Percentiles rank a stretch among this genome's conserved stretches.
phyloP scores from a whole-genome alignment of 78 protist species.

The Planoprotostelium fungivorum region DNA sequence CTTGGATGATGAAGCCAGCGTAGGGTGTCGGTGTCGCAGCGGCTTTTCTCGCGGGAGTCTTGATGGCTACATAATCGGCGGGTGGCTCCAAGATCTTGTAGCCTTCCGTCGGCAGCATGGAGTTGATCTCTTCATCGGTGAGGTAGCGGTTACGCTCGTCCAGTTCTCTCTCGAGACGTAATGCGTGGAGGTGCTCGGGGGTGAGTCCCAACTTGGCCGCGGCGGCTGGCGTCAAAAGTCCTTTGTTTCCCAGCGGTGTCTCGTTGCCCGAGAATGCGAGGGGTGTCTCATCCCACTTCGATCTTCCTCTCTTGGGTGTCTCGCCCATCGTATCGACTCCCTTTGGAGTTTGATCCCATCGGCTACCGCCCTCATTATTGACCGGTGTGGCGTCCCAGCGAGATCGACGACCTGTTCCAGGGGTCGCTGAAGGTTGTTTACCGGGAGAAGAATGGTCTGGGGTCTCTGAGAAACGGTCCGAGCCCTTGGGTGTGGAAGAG shows the following conservation, averaged over 20 bases:
- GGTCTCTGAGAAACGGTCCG: too few relatives aligned
- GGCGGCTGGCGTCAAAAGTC: background rate
- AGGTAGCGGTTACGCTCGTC: constrained; percentile 88
- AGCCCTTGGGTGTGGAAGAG: too few relatives aligned
- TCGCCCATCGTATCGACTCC: constrained; percentile 1
- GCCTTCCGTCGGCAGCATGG: constrained; percentile 90
- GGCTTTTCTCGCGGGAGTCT: constrained; percentile 83
- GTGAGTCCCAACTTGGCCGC: constrained; percentile 51
- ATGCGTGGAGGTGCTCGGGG: constrained; percentile 19
- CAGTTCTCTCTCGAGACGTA: constrained; percentile 77
- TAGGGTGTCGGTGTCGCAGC: constrained; percentile 78
- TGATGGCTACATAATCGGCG: constrained; percentile 78
- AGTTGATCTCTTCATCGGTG: constrained; percentile 94
- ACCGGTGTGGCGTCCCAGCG: background rate
- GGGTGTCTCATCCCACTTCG: constrained; percentile 89
- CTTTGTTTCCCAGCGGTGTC: constrained; percentile 53
- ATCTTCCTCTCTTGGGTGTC: constrained; percentile 53
- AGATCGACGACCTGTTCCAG: background rate
- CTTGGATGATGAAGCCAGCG: constrained; percentile 51
- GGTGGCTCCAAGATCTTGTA: constrained; percentile 90
- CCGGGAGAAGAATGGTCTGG: too few relatives aligned
- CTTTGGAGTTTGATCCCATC: constrained; percentile 77
- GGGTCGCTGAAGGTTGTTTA: background rate
- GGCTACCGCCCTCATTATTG: constrained; percentile 21
- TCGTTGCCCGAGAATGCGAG: constrained; percentile 21